Evolutionary conservation across 2,329 filamentous ascomycete genomes (phyloP).

Genomic region (Diaporthe ilicicola): DNA sequence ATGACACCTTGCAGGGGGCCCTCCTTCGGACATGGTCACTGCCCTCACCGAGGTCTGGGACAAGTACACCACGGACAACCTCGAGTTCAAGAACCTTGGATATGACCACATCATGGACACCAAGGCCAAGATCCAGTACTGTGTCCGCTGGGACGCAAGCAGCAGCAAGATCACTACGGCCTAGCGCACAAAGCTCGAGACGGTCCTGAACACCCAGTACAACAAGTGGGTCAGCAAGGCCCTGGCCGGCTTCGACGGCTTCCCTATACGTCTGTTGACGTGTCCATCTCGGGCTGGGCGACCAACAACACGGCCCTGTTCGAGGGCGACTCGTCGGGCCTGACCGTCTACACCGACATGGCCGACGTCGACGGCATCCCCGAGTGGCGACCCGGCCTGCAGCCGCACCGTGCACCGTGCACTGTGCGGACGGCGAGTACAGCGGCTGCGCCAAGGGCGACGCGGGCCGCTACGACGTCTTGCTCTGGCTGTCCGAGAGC

Average conservation of each 20-base stretch:
- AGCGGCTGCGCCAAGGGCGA: conserved; percentile 2
- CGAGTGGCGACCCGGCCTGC: conserved; percentile 3
- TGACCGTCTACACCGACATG: neutral
- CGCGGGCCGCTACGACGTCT: conserved; percentile 2
- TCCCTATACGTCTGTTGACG: neutral
- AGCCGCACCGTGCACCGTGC: neutral
- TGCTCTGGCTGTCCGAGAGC: conserved; percentile 5
- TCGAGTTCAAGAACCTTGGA: neutral
- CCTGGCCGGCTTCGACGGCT: conserved; percentile 8
- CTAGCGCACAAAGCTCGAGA: conserved; percentile 8
- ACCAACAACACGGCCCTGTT: conserved; percentile 15
- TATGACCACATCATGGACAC: conserved; percentile 15
- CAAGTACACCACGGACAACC: conserved; percentile 5
- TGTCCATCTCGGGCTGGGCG: conserved; percentile 10
- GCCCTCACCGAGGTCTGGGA: conserved; percentile 12
- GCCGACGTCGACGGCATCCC: conserved; percentile 5
- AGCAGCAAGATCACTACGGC: conserved; percentile 1
- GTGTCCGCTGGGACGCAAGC: conserved; percentile 12
- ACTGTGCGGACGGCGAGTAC: conserved; percentile 5
- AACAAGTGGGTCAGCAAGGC: conserved; percentile 20
- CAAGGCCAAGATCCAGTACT: conserved; percentile 12
- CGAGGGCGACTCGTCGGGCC: conserved; percentile 9
- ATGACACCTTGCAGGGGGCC: neutral
- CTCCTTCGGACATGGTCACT: neutral
- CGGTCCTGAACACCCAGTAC: conserved; percentile 10